Base-by-base conservation (phyloP, 352 stramenopile genomes). In the Phytopythium oedochilum region DNA sequence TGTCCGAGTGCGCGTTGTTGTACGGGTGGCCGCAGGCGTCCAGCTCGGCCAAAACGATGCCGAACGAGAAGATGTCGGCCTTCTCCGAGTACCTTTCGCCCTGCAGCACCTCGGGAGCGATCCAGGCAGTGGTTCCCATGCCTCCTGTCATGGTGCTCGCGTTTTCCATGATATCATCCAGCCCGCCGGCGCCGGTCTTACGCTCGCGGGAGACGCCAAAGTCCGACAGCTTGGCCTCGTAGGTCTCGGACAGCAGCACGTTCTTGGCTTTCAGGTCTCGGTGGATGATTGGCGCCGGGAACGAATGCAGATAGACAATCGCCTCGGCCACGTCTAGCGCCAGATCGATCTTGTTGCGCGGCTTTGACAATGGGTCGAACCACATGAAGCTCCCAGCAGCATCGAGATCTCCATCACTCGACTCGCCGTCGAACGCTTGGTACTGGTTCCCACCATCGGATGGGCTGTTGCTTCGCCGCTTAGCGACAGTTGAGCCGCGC, bases 61-160 rank as follows among this genome's bases (percentile, higher is more conserved):
- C 84, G 49, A 94, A 91, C 42, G 84, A 94, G 66, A 92, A 94
- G 29, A 94, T 89, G 59, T 94, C 84, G 6, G 84, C 83, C 69
- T 78, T 89, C 57, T 94, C 84, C 5, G 75, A 92, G 68, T 92
- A 94, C 20, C 81, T 73, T 53, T 91, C 84, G 12, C 84, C 79
- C 0, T 79, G 73, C 46, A 94, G 57, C 44, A 94, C 76, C 57
- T 94, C 81, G 0, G 84, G 84, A 2, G 83, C 79, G 60, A 94
- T 91, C 81, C 81, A 94, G 35, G 83, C 83, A 70, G 92, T 87
- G 39, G 82, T 92, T 18, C 82, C 84, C 31, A 92, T 90, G 9
- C 78, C 82, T 6, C 76, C 82, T 5, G 84, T 91, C 82, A 91
- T 92, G 0, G 84, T 92, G 25, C 57, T 56, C 31, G 83, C 77